Conservation (phyloP, 2,329 filamentous ascomycete genomes). For the Xenoacremonium recifei region DNA sequence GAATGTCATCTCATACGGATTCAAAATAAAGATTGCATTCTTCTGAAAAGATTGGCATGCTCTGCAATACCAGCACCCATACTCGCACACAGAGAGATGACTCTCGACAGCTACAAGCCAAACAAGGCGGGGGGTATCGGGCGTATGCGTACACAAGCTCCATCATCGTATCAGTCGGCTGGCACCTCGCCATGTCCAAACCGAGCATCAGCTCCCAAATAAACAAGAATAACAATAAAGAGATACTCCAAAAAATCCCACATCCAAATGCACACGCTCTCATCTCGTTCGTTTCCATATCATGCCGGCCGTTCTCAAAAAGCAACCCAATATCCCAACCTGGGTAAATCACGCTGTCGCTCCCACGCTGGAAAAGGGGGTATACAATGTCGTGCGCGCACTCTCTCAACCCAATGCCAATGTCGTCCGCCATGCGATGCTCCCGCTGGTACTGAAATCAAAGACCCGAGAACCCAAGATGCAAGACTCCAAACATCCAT, state of each 20-base stretch:
- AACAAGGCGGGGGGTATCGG: neutral
- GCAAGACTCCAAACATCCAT: slow-evolving; percentile 21
- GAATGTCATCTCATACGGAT: too few species aligned
- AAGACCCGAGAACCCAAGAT: slow-evolving; percentile 12
- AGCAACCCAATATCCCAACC: neutral
- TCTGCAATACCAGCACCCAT: neutral
- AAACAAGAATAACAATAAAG: neutral
- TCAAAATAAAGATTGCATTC: neutral
- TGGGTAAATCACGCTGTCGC: neutral
- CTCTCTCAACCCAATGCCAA: neutral
- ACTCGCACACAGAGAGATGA: neutral
- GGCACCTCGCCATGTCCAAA: too few species aligned
- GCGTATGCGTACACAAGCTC: neutral
- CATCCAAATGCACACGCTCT: too few species aligned
- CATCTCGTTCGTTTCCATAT: too few species aligned
- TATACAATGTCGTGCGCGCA: neutral
- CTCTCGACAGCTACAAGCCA: neutral
- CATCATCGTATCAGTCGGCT: too few species aligned
- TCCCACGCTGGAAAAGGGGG: too few species aligned
- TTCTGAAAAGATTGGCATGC: neutral
- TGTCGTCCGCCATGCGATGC: neutral
- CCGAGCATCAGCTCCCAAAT: too few species aligned
- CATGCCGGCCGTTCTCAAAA: too few species aligned
- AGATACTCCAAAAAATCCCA: neutral
- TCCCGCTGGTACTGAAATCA: slow-evolving; percentile 9